Conservation (phyloP, 495 filamentous ascomycete species). For the Hyaloscypha finlandica region DNA sequence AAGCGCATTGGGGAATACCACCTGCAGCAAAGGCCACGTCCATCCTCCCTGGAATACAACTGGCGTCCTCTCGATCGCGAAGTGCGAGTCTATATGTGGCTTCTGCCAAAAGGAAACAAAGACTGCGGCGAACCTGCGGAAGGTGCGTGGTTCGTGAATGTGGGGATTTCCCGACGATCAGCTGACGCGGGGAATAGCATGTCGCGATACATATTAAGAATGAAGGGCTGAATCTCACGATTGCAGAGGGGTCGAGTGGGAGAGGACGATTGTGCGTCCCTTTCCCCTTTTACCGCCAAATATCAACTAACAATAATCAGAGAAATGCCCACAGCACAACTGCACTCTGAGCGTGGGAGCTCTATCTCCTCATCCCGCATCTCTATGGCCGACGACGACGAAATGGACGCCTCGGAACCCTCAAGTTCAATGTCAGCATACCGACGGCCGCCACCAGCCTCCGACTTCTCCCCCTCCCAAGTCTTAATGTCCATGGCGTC, state of each 20-base stretch:
- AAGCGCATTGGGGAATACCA: constrained; percentile 20
- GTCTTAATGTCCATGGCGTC: neutral
- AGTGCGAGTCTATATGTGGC: constrained; percentile 32
- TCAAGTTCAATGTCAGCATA: neutral
- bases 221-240: constrained; percentile 29
- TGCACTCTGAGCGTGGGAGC: neutral
- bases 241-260: constrained; percentile 30
- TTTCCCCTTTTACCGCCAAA: neutral
- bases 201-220: constrained; percentile 34
- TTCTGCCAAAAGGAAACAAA: constrained; percentile 35
- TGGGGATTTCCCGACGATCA: neutral
- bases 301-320: constrained; percentile 3
- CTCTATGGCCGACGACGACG: constrained; percentile 12
- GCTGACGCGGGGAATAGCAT: constrained; percentile 22
- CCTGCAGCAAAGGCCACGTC: constrained; percentile 30
- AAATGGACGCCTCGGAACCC: neutral
- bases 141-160: constrained; percentile 14
- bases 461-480: constrained; percentile 9
- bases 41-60: constrained; percentile 32
- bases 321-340: constrained; percentile 26
- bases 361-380: constrained; percentile 15
- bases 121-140: constrained; percentile 31
- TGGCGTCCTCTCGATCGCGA: constrained; percentile 26
- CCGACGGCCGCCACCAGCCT: neutral
- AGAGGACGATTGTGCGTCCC: constrained; percentile 25